Base-by-base conservation (phyloP, 192 early-diverging fungal genomes). In the Mortierella claussenii region DNA sequence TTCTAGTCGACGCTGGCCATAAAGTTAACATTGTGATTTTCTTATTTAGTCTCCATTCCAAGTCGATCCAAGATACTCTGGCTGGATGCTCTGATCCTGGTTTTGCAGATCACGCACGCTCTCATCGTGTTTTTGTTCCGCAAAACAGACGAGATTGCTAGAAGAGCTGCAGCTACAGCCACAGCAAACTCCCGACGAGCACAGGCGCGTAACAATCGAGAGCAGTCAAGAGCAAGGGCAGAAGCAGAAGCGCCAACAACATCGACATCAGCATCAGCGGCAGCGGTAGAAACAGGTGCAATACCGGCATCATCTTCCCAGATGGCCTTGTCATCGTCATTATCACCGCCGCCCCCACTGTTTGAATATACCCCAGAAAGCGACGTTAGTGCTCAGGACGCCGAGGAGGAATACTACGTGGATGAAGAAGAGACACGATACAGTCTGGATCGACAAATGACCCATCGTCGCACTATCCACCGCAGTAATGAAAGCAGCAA, bases 401-500 rank as follows among this genome's bases (percentile, higher is more conserved):
- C 23, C 1, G 36, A 21, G 11, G 17, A 17, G n/a, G 69, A 55
- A 18, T 73, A 64, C 20, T 73, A 73, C 24, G 69, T 51, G 36
- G 69, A 73, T 32, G 55, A 64, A 5, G 69, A 73, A 26, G 69
- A 73, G 20, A 48, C 31, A 1, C 52, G 69, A 21, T 58, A 45
- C 44, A 73, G 69, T 33, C 15, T 57, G 1, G 69, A 73, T n/a
- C n/a, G 43, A 21, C n/a, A n/a, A n/a, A n/a, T 40, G 21, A 48
- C 36, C 13, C 42, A 10, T 36, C 27, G 1, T 6, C 56, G 37
- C n/a, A 23, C 30, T 50, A 30, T 17, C 32, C 4, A 18, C 11
- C 20, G 15, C 31, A 26, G 40, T 40, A 20, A 7, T 26, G 26
- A 8, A 15, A 27, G 13, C 43, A 10, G 5, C 32, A 46, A 30